A percentile compares a stretch with the other conserved stretches of the same genome.
Conservation (phyloP, 2,329 filamentous ascomycete genomes). For the Pseudopyrenochaeta lycopersici region DNA sequence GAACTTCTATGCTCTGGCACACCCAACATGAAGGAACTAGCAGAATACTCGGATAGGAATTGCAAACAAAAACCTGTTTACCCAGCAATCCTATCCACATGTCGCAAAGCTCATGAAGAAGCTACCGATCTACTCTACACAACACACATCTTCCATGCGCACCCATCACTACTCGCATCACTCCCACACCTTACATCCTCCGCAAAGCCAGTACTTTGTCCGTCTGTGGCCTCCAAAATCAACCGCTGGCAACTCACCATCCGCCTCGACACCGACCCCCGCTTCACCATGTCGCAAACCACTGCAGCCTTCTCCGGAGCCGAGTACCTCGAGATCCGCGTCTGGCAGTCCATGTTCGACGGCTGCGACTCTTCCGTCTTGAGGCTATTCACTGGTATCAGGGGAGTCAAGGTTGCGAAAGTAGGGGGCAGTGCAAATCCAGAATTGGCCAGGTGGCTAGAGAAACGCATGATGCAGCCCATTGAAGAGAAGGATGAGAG, state of each 20-base stretch:
- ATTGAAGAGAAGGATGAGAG: conserved; percentile 23
- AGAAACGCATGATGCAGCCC: conserved; percentile 54
- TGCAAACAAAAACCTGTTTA: conserved; percentile 35
- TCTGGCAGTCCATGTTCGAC: conserved; percentile 54
- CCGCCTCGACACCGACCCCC: conserved; percentile 60
- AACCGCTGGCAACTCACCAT: conserved; percentile 56
- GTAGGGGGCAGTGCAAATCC: conserved; percentile 55
- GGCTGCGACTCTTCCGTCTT: conserved; percentile 54
- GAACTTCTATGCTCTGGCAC: conserved; percentile 46
- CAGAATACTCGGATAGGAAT: conserved; percentile 4
- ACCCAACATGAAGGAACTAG: conserved; percentile 12
- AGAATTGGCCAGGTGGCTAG: conserved; percentile 56
- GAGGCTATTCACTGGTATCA: conserved; percentile 55
- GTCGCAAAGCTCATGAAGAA: conserved; percentile 53
- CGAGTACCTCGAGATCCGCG: conserved; percentile 60
- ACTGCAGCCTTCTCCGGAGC: conserved; percentile 55
- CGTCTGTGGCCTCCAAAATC: conserved; percentile 47
- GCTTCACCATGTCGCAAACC: conserved; percentile 53
- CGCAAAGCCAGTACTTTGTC: conserved; percentile 48
- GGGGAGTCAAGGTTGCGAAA: conserved; percentile 55
- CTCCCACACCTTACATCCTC: conserved; percentile 54
- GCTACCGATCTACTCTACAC: conserved; percentile 58
- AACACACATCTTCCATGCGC: conserved; percentile 60
- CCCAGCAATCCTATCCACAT: conserved; percentile 54
- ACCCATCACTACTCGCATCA: conserved; percentile 55